phyloP scores from a whole-genome alignment of 805 yeast species.

The Candida argentea region DNA sequence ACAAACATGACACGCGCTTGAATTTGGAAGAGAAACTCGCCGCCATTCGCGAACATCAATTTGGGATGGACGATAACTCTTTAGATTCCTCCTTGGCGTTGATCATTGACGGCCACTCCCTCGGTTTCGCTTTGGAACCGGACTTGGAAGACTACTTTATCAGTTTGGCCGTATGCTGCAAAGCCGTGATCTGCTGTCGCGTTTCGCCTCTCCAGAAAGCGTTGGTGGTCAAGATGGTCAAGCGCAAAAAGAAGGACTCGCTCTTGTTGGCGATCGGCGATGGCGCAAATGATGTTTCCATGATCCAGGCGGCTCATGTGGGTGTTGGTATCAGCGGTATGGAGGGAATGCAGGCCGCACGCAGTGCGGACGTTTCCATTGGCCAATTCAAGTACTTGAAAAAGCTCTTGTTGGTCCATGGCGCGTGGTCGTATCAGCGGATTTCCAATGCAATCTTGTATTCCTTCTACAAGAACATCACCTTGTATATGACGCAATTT shows the following conservation, averaged over 20 bases:
- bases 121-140: slow-evolving; percentile 75
- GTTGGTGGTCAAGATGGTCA: slow-evolving; percentile 87
- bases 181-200: slow-evolving; percentile 95
- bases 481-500: slow-evolving; percentile 94
- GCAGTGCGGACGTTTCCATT: slow-evolving; percentile 95
- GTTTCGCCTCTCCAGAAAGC: slow-evolving; percentile 98
- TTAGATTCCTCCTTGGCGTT: slow-evolving; percentile 67
- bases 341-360: slow-evolving; percentile 99
- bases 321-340: slow-evolving; percentile 98
- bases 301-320: slow-evolving; percentile 99
- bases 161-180: slow-evolving; percentile 75
- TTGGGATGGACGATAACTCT: slow-evolving; percentile 51
- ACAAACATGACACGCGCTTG: slow-evolving; percentile 61
- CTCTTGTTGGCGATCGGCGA: slow-evolving; percentile 89
- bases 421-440: slow-evolving; percentile 96
- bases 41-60: slow-evolving; percentile 60
- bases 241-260: slow-evolving; percentile 62
- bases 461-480: slow-evolving; percentile 92
- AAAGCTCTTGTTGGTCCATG: slow-evolving; percentile 83
- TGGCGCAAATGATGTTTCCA: slow-evolving; percentile 97
- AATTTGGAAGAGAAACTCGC: slow-evolving; percentile 67
- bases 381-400: slow-evolving; percentile 88
- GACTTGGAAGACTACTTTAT: slow-evolving; percentile 71
- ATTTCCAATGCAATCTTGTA: slow-evolving; percentile 86
- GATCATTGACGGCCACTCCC: slow-evolving; percentile 88